Evolutionary conservation across 2,329 filamentous ascomycete genomes (phyloP).

Genomic region (Colletotrichum lupini): DNA sequence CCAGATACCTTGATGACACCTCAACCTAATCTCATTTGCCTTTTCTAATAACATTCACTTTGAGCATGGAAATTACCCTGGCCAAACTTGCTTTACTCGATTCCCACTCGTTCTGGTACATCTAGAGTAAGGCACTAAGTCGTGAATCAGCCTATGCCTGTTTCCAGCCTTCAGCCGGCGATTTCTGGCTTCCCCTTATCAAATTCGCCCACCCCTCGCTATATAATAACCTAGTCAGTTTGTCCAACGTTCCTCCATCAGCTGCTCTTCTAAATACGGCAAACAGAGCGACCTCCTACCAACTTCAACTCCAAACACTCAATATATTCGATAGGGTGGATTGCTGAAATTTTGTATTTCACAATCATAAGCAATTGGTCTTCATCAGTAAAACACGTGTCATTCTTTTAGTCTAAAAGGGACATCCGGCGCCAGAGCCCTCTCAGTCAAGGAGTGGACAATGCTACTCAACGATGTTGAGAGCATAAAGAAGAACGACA

Average conservation of each 20-base stretch:
- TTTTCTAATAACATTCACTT: neutral
- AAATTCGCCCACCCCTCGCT: too few species aligned
- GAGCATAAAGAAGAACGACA: neutral
- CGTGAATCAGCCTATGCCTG: too few species aligned
- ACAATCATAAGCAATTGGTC: neutral
- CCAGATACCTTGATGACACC: constrained; percentile 34
- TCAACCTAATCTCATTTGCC: neutral
- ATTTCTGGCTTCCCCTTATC: too few species aligned
- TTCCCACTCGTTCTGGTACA: too few species aligned
- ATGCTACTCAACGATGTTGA: neutral
- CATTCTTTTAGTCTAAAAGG: neutral
- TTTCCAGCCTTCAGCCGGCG: too few species aligned
- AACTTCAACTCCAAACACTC: too few species aligned
- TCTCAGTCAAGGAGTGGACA: neutral
- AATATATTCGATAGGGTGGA: neutral
- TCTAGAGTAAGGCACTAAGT: too few species aligned
- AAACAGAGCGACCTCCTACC: too few species aligned
- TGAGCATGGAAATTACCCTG: neutral
- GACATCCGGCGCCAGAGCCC: neutral
- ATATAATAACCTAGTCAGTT: too few species aligned
- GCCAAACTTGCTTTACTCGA: neutral
- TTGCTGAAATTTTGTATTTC: neutral
- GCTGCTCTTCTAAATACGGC: too few species aligned
- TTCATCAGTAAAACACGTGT: neutral
- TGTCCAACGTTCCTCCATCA: too few species aligned